Evolutionary conservation across 345 rosid genomes (phyloP), one percentile per base, ranked within the genome.

Genomic region (Rhodamnia rubescens): DNA sequence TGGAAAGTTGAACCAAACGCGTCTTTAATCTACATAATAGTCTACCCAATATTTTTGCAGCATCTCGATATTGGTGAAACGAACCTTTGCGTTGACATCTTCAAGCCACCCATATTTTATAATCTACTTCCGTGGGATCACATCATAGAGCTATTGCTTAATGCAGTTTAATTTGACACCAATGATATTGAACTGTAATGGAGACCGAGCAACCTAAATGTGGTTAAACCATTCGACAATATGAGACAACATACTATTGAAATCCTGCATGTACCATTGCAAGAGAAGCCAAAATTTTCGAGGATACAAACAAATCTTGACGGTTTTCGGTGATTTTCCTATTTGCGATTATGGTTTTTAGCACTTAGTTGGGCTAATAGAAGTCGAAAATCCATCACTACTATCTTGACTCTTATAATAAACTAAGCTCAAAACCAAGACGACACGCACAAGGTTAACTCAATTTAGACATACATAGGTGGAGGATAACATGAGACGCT

Each of bases 91-190:
- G 84, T 89, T 15, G 84, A 87, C 54, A 85, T 89, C 52, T 82
- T 84, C 53, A 59, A 87, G 59, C 89, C 85, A 16, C 87, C 87
- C 26, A 84, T 90, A 22, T 86, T 89, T 78, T n/a, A 74, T 82
- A 85, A 86, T 75, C 87, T 88, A 22, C 84, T 89, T 29, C 82
- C 86, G 36, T 59, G 22, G 53, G 85, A 82, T 81, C 88, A 80
- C 18, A 78, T 27, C n/a, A 1, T 87, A 44, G 85, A 64, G 57
- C 85, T 89, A 36, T 59, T 44, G 3, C 40, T 58, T 1, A 27
- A 14, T 61, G 20, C 21, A 61, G 21, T 27, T 27, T 61, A 27
- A 61, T 27, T 27, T 59, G 20, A 16, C 11, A 54, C 11, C 8
- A 54, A 54, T 54, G 26, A 21, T 54, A 11, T 3, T 61, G 74